phyloP scores from a whole-genome alignment of 2,329 filamentous ascomycete species.

The Pseudogymnoascus sp. region DNA sequence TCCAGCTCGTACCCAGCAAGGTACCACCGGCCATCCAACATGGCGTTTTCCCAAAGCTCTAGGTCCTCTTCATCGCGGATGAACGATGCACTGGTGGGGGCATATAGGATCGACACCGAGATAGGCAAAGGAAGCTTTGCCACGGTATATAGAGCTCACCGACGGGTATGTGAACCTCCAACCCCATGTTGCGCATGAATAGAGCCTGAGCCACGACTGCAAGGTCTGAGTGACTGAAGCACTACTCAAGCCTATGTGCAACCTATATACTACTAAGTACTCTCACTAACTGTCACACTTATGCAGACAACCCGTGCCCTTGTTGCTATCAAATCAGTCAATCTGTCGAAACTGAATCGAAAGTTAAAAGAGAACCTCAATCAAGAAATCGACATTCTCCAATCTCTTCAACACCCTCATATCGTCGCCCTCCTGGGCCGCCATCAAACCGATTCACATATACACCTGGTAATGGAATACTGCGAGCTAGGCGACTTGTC shows the following conservation, averaged over 20 bases:
- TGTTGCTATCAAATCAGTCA: conserved; percentile 95
- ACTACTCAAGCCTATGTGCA: neutral
- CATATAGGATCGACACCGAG: conserved; percentile 73
- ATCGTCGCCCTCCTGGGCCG: conserved; percentile 96
- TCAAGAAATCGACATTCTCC: conserved; percentile 91
- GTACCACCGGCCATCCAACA: conserved; percentile 18
- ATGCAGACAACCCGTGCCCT: conserved; percentile 66
- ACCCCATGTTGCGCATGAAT: neutral
- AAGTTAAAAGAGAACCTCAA: conserved; percentile 96
- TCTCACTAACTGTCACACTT: conserved; percentile 7
- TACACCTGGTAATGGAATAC: conserved; percentile 98
- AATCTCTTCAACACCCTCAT: conserved; percentile 87
- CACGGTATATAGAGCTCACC: conserved; percentile 80
- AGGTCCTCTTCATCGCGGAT: conserved; percentile 34
- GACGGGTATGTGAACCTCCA: conserved; percentile 58
- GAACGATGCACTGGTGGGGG: conserved; percentile 50
- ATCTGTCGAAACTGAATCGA: conserved; percentile 81
- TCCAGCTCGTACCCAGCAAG: neutral
- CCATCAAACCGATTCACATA: conserved; percentile 76
- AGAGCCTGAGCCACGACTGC: neutral
- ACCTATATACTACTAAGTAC: neutral
- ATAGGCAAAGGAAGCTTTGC: conserved; percentile 98
- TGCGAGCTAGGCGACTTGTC: conserved; percentile 93
- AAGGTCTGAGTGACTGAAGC: conserved; percentile 3
- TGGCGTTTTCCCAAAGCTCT: conserved; percentile 35